Evolutionary conservation across 345 rosid genomes (phyloP), one percentile per base, ranked within the genome.

Genomic region (Aegle marmelos): DNA sequence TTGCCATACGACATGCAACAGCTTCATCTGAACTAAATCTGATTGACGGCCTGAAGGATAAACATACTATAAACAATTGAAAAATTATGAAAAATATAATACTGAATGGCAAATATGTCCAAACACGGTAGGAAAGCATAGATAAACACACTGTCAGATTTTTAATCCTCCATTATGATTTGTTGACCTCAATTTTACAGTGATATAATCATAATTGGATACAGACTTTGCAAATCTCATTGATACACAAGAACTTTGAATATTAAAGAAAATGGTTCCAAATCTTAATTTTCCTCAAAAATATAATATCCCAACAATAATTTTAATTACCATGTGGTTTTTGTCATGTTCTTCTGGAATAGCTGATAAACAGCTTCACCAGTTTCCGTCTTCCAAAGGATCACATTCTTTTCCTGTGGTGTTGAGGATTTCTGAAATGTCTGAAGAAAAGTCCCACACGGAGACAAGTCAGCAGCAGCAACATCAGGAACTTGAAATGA

Each of bases 361-460:
- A 83, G 91, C 80, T 88, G 80, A 82, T 94, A 88, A 24, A 90
- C 91, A 66, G 90, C 70, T 80, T 86, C 97, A 54, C 98, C 97
- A 2, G 86, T 87, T 62, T 87, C 91, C 59, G 21, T 80, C 28
- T 78, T 87, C 99, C 98, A 90, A 76, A 94, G 78, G 56, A 86
- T 78, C 59, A 92, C 89, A 78, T 96, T 94, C 85, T 90, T 94
- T 83, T 91, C 97, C 85, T 94, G 95, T 0, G 97, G 97, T 13
- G 88, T 81, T 54, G 88, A 74, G 7, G 94, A 75, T 81, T 92
- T 94, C 85, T 94, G 99, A 81, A 96, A 96, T 19, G 97, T 91
- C 80, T 92, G 98, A 60, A 94, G 90, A 73, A 87, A 94, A 72
- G 95, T 89, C 79, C 98, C 98, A 4, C 89, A 56, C 0, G 99